Evolutionary conservation across 305 asterid species (phyloP).

Genomic region (Fraxinus greggii): DNA sequence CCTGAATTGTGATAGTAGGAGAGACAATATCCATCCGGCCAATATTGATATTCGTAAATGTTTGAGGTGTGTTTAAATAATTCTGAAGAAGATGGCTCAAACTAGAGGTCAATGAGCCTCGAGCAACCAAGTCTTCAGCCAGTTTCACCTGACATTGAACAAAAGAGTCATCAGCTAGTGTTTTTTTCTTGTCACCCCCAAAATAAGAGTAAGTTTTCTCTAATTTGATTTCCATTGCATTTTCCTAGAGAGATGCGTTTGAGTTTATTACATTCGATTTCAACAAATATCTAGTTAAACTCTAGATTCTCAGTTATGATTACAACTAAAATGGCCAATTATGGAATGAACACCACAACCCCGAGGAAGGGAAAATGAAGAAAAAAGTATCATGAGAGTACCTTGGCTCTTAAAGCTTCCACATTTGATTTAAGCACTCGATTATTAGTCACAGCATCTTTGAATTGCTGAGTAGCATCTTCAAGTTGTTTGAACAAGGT

Average conservation of each 20-base stretch:
- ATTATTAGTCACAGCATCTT: slow-evolving; percentile 43
- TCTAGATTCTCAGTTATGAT: neutral
- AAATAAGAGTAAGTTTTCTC: neutral
- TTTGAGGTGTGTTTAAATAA: slow-evolving; percentile 51
- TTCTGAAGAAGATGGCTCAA: slow-evolving; percentile 80
- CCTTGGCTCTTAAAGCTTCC: slow-evolving; percentile 49
- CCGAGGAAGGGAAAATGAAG: neutral
- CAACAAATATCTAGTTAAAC: neutral
- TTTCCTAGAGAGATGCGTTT: neutral
- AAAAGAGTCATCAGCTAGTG: neutral
- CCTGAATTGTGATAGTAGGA: slow-evolving; percentile 34
- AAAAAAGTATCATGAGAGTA: neutral
- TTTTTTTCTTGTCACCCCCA: neutral
- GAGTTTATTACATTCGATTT: neutral
- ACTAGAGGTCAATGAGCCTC: slow-evolving; percentile 75
- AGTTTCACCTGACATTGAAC: slow-evolving; percentile 60
- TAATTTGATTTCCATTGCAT: neutral
- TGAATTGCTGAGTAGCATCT: slow-evolving; percentile 41
- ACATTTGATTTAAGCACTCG: slow-evolving; percentile 52
- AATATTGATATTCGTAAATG: slow-evolving; percentile 30
- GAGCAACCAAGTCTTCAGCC: slow-evolving; percentile 83
- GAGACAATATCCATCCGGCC: slow-evolving; percentile 40
- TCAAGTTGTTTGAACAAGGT: slow-evolving; percentile 40
- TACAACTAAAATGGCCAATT: neutral
- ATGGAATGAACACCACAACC: neutral